phyloP scores from a whole-genome alignment of 2,329 filamentous ascomycete species.

The Stagonosporopsis tanaceti region DNA sequence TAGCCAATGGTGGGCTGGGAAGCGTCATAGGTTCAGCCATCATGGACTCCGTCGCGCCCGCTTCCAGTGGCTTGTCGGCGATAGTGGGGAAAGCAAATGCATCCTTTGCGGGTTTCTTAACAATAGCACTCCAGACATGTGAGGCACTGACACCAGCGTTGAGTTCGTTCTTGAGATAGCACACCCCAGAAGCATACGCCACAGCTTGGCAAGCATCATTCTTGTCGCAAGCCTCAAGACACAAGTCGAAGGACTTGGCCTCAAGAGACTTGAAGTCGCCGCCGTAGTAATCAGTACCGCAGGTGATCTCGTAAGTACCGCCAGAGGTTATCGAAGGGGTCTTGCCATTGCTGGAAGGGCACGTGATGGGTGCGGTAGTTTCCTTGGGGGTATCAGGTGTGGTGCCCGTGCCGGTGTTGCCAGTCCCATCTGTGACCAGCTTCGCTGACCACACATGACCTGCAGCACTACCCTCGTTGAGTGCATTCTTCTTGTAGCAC shows the following conservation, averaged over 20 bases:
- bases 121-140: slow-evolving; percentile 13
- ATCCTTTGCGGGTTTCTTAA: slow-evolving; percentile 15
- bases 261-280: slow-evolving; percentile 18
- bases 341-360: slow-evolving; percentile 13
- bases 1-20: slow-evolving; percentile 12
- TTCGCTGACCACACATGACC: slow-evolving; percentile 17
- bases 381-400: neutral
- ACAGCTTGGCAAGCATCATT: slow-evolving; percentile 17
- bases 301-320: slow-evolving; percentile 17
- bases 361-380: slow-evolving; percentile 6
- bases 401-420: slow-evolving; percentile 3
- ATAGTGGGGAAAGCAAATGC: slow-evolving; percentile 10
- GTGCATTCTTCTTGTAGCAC: slow-evolving; percentile 14
- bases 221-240: slow-evolving; percentile 14
- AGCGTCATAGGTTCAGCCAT: slow-evolving; percentile 16
- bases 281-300: slow-evolving; percentile 10
- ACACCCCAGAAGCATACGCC: slow-evolving; percentile 8
- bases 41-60: slow-evolving; percentile 9
- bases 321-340: slow-evolving; percentile 10
- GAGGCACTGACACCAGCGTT: slow-evolving; percentile 1
- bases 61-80: slow-evolving; percentile 1
- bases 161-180: slow-evolving; percentile 18
- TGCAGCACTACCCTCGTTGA: slow-evolving; percentile 11
- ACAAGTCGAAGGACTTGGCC: slow-evolving; percentile 10
- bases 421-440: slow-evolving; percentile 5